These are phyloP conservation scores for Diplosphaera chodatii DNA, from an alignment of 139 green algal species.

Conservation along the genomic window DNA sequence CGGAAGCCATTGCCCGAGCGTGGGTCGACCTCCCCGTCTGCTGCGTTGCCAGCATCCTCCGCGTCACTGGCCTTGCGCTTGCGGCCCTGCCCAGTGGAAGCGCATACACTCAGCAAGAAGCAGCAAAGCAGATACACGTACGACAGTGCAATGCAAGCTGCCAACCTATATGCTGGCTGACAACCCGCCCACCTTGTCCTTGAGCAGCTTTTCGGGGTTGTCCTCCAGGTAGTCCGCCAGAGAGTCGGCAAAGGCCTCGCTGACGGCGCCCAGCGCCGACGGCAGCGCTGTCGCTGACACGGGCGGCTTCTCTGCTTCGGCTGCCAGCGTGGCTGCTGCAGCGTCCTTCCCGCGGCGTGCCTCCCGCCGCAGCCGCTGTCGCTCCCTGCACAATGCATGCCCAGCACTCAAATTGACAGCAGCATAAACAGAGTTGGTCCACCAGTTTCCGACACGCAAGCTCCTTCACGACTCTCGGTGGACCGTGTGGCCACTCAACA, in stretches of 20 bases:
- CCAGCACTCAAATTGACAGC: too few species aligned
- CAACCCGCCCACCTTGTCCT: background rate
- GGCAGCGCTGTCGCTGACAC: slow-evolving; percentile 26
- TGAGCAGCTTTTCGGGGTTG: slow-evolving; percentile 36
- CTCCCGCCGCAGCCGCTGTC: slow-evolving; percentile 17
- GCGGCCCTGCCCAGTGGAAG: background rate
- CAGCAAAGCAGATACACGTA: too few species aligned
- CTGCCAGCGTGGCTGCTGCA: background rate
- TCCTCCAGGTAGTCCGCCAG: slow-evolving; percentile 45
- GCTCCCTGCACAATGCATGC: slow-evolving; percentile 24
- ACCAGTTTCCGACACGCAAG: too few species aligned
- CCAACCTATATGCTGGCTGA: too few species aligned
- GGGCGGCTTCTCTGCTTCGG: slow-evolving; percentile 15
- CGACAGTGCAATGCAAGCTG: too few species aligned
- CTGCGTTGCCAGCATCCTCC: background rate
- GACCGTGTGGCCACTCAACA: too few species aligned
- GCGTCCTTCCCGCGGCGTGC: slow-evolving; percentile 8
- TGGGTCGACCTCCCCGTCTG: slow-evolving; percentile 1
- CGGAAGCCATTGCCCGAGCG: slow-evolving; percentile 9
- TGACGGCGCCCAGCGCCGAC: slow-evolving; percentile 58
- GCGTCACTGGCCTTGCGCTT: slow-evolving; percentile 5
- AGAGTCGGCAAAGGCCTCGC: slow-evolving; percentile 66
- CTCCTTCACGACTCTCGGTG: too few species aligned
- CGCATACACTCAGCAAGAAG: background rate
- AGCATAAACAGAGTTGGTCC: too few species aligned